These are phyloP conservation scores for Arctium minus DNA, from an alignment of 129 eudicot genomes.

Conservation along the genomic window DNA sequence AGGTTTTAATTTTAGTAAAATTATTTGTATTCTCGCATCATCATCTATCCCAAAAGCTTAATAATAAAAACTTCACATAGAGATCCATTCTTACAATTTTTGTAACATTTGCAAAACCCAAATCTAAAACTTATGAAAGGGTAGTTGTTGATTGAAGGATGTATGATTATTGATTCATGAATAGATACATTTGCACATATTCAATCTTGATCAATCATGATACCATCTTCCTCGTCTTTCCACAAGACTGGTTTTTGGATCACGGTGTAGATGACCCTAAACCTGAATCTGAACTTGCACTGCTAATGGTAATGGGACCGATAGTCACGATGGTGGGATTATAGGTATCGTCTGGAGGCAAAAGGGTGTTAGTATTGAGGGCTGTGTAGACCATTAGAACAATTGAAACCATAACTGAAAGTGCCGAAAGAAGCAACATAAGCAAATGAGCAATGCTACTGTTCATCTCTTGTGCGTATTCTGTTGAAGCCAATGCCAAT, in stretches of 20 bases:
- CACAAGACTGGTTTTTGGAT: background rate
- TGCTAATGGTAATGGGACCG: background rate
- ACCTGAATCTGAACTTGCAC: background rate
- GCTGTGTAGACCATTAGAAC: slow-evolving; percentile 49
- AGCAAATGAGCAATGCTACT: slow-evolving; percentile 43
- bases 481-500: slow-evolving; percentile 53
- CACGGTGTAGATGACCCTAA: background rate
- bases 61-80: background rate
- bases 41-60: background rate
- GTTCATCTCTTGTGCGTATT: slow-evolving; percentile 50
- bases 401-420: slow-evolving; percentile 48
- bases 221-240: slow-evolving; percentile 4
- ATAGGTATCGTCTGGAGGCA: slow-evolving; percentile 24
- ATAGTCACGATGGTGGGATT: slow-evolving; percentile 17
- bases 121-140: background rate
- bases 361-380: slow-evolving; percentile 33
- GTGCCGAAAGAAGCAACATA: slow-evolving; percentile 43
- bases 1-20: background rate
- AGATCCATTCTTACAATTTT: background rate
- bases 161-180: slow-evolving; percentile 15
- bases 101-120: background rate
- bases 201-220: background rate
- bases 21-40: background rate
- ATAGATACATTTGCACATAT: slow-evolving; percentile 7
- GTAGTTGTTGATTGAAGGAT: background rate